A percentile compares a stretch with the other conserved stretches of the same genome.
Evolutionary conservation across 2,329 filamentous ascomycete genomes (phyloP).

Genomic region (Ceratocystis papillata): DNA sequence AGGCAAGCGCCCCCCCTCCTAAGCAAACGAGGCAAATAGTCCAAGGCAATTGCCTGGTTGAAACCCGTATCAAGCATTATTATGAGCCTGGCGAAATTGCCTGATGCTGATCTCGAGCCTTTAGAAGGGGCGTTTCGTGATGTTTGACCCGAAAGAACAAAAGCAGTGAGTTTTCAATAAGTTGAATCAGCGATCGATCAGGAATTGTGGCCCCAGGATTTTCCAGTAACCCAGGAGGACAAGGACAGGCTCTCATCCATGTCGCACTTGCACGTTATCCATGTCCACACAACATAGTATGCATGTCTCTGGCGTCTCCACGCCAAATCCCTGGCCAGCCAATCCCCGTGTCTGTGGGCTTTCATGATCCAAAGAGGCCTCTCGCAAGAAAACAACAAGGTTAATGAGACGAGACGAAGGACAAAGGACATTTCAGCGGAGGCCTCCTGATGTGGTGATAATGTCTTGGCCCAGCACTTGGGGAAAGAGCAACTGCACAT

Average conservation of each 20-base stretch:
- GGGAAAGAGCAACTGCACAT: not conserved
- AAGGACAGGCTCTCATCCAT: not conserved
- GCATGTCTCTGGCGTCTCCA: not conserved
- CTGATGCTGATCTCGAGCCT: not conserved
- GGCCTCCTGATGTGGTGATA: conserved; percentile 27
- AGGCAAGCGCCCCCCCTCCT: not conserved
- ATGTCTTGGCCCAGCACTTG: conserved; percentile 21
- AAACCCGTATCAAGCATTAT: not conserved
- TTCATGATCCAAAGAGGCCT: conserved; percentile 6
- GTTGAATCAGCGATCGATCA: not conserved
- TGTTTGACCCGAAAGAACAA: not conserved
- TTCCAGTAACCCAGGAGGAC: not conserved
- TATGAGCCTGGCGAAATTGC: not conserved
- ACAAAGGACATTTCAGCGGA: conserved; percentile 25
- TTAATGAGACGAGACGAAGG: not conserved
- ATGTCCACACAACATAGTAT: not conserved
- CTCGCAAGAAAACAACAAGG: not conserved
- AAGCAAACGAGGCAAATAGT: not conserved
- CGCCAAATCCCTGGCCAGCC: not conserved
- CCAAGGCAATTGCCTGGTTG: not conserved
- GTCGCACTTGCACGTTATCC: not conserved
- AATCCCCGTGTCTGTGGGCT: not conserved
- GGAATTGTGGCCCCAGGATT: not conserved
- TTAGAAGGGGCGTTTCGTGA: not conserved
- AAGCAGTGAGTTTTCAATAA: not conserved